phyloP scores from a whole-genome alignment of 2,329 filamentous ascomycete genomes.

The Cordyceps militaris region DNA sequence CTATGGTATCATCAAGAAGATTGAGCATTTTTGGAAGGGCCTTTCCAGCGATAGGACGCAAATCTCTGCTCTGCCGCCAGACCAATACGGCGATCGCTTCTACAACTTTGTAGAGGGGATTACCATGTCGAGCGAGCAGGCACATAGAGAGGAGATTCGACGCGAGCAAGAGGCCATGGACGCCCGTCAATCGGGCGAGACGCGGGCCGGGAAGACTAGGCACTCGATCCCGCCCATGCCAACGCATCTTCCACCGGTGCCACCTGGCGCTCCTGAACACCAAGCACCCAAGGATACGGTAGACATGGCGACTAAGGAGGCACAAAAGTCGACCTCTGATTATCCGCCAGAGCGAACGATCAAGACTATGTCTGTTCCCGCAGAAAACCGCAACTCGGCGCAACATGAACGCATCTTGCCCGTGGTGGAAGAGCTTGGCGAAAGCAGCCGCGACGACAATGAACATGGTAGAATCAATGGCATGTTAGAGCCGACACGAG shows the following conservation, averaged over 20 bases:
- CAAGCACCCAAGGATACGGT: constrained; percentile 35
- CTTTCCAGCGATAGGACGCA: constrained; percentile 74
- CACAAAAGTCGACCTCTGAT: constrained; percentile 27
- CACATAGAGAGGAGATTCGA: constrained; percentile 54
- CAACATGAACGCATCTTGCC: constrained; percentile 57
- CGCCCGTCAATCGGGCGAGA: constrained; percentile 28
- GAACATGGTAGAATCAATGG: constrained; percentile 29
- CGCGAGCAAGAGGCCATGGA: constrained; percentile 54
- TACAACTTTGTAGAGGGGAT: constrained; percentile 85
- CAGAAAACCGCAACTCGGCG: constrained; percentile 45
- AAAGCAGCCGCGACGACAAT: constrained; percentile 52
- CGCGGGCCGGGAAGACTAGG: constrained; percentile 30
- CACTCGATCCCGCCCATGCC: constrained; percentile 37
- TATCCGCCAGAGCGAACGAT: constrained; percentile 57
- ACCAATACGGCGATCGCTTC: constrained; percentile 89
- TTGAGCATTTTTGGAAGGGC: constrained; percentile 96
- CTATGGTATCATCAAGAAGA: constrained; percentile 88
- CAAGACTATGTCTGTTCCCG: constrained; percentile 22
- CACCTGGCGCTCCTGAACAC: constrained; percentile 25
- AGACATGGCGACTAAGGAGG: constrained; percentile 33
- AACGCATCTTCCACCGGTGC: constrained; percentile 38
- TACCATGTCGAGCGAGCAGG: constrained; percentile 85
- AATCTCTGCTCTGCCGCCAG: constrained; percentile 86
- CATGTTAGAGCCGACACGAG: constrained; percentile 37
- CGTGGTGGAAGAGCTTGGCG: constrained; percentile 84